Conservation (phyloP, 257 asterid genomes). For the Solanum virginianum region DNA sequence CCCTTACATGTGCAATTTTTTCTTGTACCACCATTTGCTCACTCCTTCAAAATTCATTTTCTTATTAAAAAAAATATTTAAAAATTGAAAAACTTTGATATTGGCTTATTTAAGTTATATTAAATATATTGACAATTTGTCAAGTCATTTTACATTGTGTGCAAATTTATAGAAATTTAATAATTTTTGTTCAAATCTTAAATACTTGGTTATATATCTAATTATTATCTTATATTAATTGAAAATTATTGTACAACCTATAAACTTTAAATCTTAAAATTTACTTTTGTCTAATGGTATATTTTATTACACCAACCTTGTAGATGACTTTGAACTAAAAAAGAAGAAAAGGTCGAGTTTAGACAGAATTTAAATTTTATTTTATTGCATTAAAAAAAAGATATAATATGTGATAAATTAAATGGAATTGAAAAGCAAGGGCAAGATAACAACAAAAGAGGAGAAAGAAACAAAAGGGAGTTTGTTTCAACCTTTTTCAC, state of each 20-base stretch:
- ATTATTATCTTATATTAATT: not conserved
- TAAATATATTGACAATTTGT: not conserved
- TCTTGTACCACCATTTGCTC: not conserved
- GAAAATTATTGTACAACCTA: not conserved
- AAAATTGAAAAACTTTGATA: not conserved
- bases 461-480: slow-evolving; percentile 23
- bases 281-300: no score
- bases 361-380: not conserved
- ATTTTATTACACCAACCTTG: not conserved
- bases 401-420: not conserved
- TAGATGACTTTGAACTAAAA: not conserved
- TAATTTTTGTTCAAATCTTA: not conserved
- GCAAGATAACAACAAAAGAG: slow-evolving; percentile 15
- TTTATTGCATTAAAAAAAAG: not conserved
- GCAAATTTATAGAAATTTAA: not conserved
- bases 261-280: not conserved
- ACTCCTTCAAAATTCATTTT: not conserved
- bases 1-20: slow-evolving; percentile 14
- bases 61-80: not conserved
- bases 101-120: not conserved
- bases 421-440: slow-evolving; percentile 4
- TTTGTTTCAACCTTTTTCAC: slow-evolving; percentile 10
- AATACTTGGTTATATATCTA: not conserved
- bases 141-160: not conserved
- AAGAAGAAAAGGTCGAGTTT: not conserved